phyloP scores from a whole-genome alignment of 2,329 filamentous ascomycete species.

The Ramularia endophylla region DNA sequence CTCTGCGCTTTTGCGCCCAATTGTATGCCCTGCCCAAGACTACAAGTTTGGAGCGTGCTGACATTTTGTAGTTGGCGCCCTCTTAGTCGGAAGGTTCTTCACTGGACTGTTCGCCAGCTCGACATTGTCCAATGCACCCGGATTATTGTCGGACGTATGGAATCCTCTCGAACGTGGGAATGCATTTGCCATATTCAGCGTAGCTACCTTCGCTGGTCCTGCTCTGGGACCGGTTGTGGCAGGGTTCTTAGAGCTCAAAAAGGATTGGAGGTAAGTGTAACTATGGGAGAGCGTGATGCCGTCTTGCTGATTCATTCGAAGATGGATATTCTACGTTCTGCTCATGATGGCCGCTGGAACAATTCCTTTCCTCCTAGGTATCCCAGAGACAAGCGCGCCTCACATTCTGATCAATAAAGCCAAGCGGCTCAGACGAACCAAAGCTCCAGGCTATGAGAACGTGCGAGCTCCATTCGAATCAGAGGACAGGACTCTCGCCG shows the following conservation, averaged over 20 bases:
- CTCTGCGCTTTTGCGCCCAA: slow-evolving; percentile 52
- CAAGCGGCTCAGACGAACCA: slow-evolving; percentile 35
- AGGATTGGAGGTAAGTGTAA: slow-evolving; percentile 42
- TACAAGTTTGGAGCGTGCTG: no score
- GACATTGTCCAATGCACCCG: slow-evolving; percentile 38
- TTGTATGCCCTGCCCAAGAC: slow-evolving; percentile 17
- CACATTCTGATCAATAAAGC: slow-evolving; percentile 51
- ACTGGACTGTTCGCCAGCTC: slow-evolving; percentile 52
- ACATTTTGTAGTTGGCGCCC: slow-evolving; percentile 31
- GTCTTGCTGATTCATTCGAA: no score
- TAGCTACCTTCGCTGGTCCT: slow-evolving; percentile 51
- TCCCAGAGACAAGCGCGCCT: slow-evolving; percentile 53
- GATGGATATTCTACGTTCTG: slow-evolving; percentile 43
- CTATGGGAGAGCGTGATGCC: no score
- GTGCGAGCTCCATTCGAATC: slow-evolving; percentile 47
- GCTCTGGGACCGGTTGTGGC: slow-evolving; percentile 50
- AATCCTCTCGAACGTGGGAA: slow-evolving; percentile 47
- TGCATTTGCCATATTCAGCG: slow-evolving; percentile 35
- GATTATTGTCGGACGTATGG: slow-evolving; percentile 52
- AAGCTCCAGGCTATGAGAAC: slow-evolving; percentile 41
- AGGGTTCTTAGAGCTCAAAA: slow-evolving; percentile 53
- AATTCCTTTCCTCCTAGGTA: slow-evolving; percentile 40
- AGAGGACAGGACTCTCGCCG: slow-evolving; percentile 28
- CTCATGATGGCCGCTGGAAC: slow-evolving; percentile 35
- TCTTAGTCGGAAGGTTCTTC: slow-evolving; percentile 52